These are phyloP conservation scores for Elongisporangium prolatum DNA, from an alignment of 352 stramenopile species.

Conservation along the genomic window DNA sequence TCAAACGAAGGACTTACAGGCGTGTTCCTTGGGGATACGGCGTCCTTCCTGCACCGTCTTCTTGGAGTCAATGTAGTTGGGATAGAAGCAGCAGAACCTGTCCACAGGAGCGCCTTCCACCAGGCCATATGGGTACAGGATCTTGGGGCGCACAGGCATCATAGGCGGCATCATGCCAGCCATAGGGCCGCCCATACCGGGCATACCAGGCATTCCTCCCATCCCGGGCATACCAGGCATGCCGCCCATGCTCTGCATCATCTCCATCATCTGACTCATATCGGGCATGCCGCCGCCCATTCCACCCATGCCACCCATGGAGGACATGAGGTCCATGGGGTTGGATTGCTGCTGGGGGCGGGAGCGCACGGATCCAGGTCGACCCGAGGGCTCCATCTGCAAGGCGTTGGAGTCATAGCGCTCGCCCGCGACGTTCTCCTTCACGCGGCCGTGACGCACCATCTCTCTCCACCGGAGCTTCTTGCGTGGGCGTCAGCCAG, in stretches of 20 bases:
- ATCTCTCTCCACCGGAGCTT: slow-evolving; percentile 16
- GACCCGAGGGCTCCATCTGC: slow-evolving; percentile 15
- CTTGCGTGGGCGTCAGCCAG: slow-evolving; percentile 1
- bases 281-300: slow-evolving; percentile 41
- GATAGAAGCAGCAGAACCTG: slow-evolving; percentile 76
- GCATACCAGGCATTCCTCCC: slow-evolving; percentile 29
- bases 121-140: slow-evolving; percentile 64
- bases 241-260: slow-evolving; percentile 42
- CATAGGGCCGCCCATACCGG: slow-evolving; percentile 32
- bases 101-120: slow-evolving; percentile 48
- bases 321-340: slow-evolving; percentile 54
- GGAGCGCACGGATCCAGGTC: slow-evolving; percentile 8
- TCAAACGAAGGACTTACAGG: slow-evolving; percentile 21
- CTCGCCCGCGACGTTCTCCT: slow-evolving; percentile 79
- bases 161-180: slow-evolving; percentile 45
- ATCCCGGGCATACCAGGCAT: slow-evolving; percentile 40
- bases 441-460: slow-evolving; percentile 58
- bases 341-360: slow-evolving; percentile 36
- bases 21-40: slow-evolving; percentile 56
- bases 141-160: slow-evolving; percentile 51
- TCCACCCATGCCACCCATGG: slow-evolving; percentile 27
- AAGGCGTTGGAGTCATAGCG: slow-evolving; percentile 82
- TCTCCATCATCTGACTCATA: slow-evolving; percentile 47
- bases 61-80: slow-evolving; percentile 80
- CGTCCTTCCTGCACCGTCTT: slow-evolving; percentile 83